Conservation (phyloP, 768 basidiomycete genomes). For the Serpula lacrymans region DNA sequence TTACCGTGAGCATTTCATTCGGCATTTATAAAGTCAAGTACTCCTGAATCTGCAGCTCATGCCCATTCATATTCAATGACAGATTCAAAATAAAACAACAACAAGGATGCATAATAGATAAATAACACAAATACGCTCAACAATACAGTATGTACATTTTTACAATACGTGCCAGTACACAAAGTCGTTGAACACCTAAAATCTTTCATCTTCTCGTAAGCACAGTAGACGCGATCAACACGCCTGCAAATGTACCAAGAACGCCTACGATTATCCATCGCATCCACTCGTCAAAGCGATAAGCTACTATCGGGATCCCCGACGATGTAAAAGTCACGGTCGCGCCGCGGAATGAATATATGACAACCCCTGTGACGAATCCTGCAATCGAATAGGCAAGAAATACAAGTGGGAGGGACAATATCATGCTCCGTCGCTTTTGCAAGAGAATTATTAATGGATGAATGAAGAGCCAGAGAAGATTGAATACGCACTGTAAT, state of each 20-base stretch:
- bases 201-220: too few relatives aligned
- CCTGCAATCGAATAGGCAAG: slow-evolving; percentile 67
- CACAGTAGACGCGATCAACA: slow-evolving; percentile 52
- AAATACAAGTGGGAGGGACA: slow-evolving; percentile 73
- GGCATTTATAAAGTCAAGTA: too few relatives aligned
- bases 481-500: slow-evolving; percentile 35
- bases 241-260: slow-evolving; percentile 60
- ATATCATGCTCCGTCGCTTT: slow-evolving; percentile 53
- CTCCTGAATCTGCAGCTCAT: too few relatives aligned
- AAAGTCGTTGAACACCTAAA: too few relatives aligned
- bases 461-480: slow-evolving; percentile 1
- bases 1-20: too few relatives aligned
- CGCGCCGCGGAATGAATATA: slow-evolving; percentile 62
- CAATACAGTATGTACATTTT: too few relatives aligned
- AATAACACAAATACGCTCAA: too few relatives aligned
- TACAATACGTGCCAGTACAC: too few relatives aligned
- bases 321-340: slow-evolving; percentile 35
- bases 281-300: slow-evolving; percentile 56
- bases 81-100: too few relatives aligned
- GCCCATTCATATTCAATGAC: too few relatives aligned
- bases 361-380: slow-evolving; percentile 59
- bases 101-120: too few relatives aligned
- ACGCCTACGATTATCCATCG: slow-evolving; percentile 62
- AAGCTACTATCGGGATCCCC: slow-evolving; percentile 26
- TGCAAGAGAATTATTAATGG: slow-evolving; percentile 9